Evolutionary conservation across 192 early-diverging fungal genomes (phyloP), one percentile per base, ranked within the genome.

Genomic region (Backusella circina): DNA sequence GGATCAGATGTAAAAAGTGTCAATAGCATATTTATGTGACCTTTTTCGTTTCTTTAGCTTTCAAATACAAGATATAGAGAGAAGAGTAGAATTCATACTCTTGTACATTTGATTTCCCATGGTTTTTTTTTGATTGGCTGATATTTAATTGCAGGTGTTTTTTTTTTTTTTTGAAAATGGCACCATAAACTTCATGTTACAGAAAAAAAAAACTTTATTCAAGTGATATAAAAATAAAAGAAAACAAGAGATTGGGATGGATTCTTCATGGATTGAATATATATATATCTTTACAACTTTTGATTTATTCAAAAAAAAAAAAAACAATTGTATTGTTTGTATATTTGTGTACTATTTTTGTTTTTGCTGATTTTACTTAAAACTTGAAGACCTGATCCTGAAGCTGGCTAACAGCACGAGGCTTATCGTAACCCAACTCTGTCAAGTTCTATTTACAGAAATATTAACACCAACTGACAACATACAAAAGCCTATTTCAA

Each of bases 371-470:
- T 61, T 13, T 28, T 61, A 69, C 38, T 83, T 92, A 97, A 81
- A 97, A 97, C 82, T 94, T 94, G 88, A 95, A 97, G 33, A 96
- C 91, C 77, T 92, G 91, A 81, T 97, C 94, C 35, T 89, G 86
- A 31, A 92, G 86, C 83, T 95, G 95, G 81, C 92, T 93, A 65
- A 95, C 88, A 69, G 89, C 84, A 69, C 88, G 86, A 74, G 92
- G 82, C 78, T 93, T 91, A 35, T 90, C 88, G 77, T 91, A 96
- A 57, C 96, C 96, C 32, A 96, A 85, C 33, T 93, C 90, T 57
- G 86, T 87, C 65, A 90, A 86, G 72, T 72, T 72, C 77, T 79
- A 70, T 13, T 13, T 61, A 57, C 8, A 61, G 23, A 57, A 9
- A 10, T n/a, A 15, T 35, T 21, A 30, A 67, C 18, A 67, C 15